Percentiles rank a stretch among this genome's conserved stretches.
phyloP scores from a whole-genome alignment of 495 filamentous ascomycete species.

The Pseudomonodictys pantanalensis region DNA sequence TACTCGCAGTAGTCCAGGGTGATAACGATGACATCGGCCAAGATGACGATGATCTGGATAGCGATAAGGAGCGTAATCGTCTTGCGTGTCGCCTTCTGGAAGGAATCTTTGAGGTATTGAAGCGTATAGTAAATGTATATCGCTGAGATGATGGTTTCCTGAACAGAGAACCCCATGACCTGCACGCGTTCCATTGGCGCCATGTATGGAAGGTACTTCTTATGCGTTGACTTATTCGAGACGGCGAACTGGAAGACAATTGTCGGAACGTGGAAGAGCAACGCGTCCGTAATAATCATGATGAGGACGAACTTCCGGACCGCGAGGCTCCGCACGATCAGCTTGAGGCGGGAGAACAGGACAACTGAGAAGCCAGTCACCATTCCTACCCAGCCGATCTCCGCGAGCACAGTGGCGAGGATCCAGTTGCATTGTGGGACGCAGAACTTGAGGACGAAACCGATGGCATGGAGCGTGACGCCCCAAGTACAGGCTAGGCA shows the following conservation, averaged over 20 bases:
- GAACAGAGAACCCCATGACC: neutral
- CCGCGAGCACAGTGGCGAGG: neutral
- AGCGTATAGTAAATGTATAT: neutral
- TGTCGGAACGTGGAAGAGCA: neutral
- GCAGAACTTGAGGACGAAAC: neutral
- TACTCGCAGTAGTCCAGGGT: neutral
- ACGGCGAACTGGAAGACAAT: neutral
- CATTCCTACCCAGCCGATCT: neutral
- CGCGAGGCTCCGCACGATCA: neutral
- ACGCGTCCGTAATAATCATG: neutral
- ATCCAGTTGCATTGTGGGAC: neutral
- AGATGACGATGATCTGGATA: neutral
- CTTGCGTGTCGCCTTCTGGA: neutral
- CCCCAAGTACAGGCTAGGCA: neutral
- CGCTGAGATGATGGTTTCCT: neutral
- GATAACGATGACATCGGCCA: neutral
- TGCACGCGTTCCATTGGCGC: neutral
- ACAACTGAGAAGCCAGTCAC: neutral
- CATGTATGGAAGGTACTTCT: neutral
- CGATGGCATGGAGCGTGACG: neutral
- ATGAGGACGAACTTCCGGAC: neutral
- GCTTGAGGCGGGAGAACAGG: neutral
- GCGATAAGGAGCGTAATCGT: neutral
- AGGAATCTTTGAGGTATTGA: neutral
- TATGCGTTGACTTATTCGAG: constrained; percentile 1